Evolutionary conservation across 1,284 basidiomycete genomes (phyloP).

Genomic region (Puccinia polysora): DNA sequence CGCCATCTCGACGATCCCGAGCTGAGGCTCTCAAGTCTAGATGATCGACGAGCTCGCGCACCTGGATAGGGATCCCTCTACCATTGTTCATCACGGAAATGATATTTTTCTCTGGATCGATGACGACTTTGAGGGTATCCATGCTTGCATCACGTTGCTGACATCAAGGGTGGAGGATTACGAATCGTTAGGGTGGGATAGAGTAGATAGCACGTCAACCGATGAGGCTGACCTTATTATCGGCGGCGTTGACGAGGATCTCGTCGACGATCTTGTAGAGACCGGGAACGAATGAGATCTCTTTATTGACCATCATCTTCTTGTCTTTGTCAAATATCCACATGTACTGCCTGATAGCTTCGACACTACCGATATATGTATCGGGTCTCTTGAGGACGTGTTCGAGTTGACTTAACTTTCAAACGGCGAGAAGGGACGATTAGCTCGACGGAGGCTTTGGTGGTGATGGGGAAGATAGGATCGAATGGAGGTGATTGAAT

Average conservation of each 20-base stretch:
- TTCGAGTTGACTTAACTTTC: constrained; percentile 89
- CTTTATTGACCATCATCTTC: constrained; percentile 51
- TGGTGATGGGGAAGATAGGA: background rate
- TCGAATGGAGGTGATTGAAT: background rate
- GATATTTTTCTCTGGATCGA: constrained; percentile 74
- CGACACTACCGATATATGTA: constrained; percentile 94
- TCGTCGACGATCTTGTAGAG: constrained; percentile 99
- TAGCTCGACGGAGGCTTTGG: background rate
- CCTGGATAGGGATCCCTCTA: constrained; percentile 82
- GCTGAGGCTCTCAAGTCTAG: background rate
- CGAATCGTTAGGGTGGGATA: background rate
- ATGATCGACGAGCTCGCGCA: background rate
- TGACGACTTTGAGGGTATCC: constrained; percentile 80
- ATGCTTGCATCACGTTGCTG: constrained; percentile 66
- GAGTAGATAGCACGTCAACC: constrained; percentile 2
- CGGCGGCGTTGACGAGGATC: constrained; percentile 97
- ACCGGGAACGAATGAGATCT: constrained; percentile 89
- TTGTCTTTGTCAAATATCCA: constrained; percentile 71
- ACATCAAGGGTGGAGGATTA: background rate
- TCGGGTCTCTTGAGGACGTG: constrained; percentile 95
- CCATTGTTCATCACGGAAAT: constrained; percentile 97
- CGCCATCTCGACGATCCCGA: background rate
- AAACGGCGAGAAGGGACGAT: no score
- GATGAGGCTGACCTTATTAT: constrained; percentile 73
- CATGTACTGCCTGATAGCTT: constrained; percentile 75